Base-by-base conservation (phyloP, 768 basidiomycete genomes). In the Suillus occidentalis region DNA sequence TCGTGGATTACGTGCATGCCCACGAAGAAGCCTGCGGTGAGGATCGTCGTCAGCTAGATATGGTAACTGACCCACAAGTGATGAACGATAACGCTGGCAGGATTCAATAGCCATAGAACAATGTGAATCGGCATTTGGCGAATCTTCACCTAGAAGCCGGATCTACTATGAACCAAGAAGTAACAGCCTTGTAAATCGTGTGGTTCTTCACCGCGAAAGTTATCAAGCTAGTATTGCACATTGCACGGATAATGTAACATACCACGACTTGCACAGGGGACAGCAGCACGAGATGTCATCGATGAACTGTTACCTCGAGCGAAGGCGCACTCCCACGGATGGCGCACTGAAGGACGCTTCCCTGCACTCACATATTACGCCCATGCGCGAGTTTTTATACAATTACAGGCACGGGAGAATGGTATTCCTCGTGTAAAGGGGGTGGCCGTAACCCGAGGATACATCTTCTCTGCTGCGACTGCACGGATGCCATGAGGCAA, bases 11-110 rank as follows among this genome's bases (percentile, higher is more conserved):
- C 53, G 10, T 28, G 25, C 7, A 16, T 9, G 9, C 57, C 58
- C n/a, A 59, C 58, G 25, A 59, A 59, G 58, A 58, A 58, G 25
- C 14, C 18, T 31, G 25, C 40, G 18, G 40, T 28, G 58, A 59
- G n/a, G 58, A 59, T 59, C 25, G 18, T 28, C 58, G 6, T 20
- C 18, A 42, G 18, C 42, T 31, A 2, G 12, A 42, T 59, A 42
- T 42, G 10, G 58, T 12, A 59, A 59, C 18, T 42, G 25, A 42
- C 39, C 25, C 39, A 28, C 39, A 18, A 28, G 7, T 57, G 36
- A 18, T 58, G 57, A 40, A 40, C 18, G 58, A 31, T 16, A 37
- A 6, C 28, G 16, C 40, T 42, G 7, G 28, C 39, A 20, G 49
- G 22, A 25, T n/a, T 42, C 18, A 13, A 58, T 58, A 16, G 22